Conservation (phyloP, 2,329 filamentous ascomycete species). For the Ramularia endophylla region DNA sequence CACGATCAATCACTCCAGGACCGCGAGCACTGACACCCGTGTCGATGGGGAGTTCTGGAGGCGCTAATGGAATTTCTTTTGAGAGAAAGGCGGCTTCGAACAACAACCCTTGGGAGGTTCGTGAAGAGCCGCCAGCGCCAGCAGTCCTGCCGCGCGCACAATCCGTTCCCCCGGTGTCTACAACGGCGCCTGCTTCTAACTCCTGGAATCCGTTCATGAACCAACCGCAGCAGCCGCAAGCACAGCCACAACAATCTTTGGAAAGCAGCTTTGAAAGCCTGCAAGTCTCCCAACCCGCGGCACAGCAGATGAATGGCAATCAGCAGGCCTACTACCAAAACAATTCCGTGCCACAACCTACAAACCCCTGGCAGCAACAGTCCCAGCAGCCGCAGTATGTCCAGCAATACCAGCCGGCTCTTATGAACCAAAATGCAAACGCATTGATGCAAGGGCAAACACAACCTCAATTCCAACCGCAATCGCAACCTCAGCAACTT, state of each 20-base stretch:
- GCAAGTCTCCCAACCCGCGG: slow-evolving; percentile 47
- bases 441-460: slow-evolving; percentile 36
- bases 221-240: slow-evolving; percentile 29
- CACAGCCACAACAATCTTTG: slow-evolving; percentile 24
- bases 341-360: slow-evolving; percentile 16
- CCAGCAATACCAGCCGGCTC: slow-evolving; percentile 20
- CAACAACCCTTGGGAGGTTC: slow-evolving; percentile 41
- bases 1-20: slow-evolving; percentile 29
- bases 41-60: slow-evolving; percentile 41
- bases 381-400: slow-evolving; percentile 17
- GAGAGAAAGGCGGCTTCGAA: slow-evolving; percentile 29
- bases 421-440: slow-evolving; percentile 48
- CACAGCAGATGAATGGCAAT: slow-evolving; percentile 15
- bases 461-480: slow-evolving; percentile 12
- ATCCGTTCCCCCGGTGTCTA: slow-evolving; percentile 25
- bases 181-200: slow-evolving; percentile 25
- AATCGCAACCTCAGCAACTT: slow-evolving; percentile 33
- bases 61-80: slow-evolving; percentile 39
- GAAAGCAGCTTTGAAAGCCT: slow-evolving; percentile 59
- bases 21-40: slow-evolving; percentile 31
- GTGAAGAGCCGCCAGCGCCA: slow-evolving; percentile 31
- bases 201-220: slow-evolving; percentile 66
- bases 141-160: slow-evolving; percentile 30
- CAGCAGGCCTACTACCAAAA: slow-evolving; percentile 22
- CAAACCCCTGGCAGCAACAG: slow-evolving; percentile 29